Conservation (phyloP, 345 rosid species). For the Eucalyptus shirleyi region DNA sequence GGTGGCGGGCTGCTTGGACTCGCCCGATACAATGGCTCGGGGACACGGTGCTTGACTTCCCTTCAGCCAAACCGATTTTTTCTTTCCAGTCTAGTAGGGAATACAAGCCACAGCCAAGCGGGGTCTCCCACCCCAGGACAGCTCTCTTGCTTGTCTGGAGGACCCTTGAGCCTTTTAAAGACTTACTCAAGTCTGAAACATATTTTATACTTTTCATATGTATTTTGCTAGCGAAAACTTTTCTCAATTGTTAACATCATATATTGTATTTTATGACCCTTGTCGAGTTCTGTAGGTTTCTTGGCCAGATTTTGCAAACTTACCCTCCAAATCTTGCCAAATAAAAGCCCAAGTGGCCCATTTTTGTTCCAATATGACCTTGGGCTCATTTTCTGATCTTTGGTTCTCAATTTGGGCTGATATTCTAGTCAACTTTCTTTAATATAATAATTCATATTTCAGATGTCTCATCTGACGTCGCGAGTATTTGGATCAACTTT, state of each 20-base stretch:
- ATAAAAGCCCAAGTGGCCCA: not conserved
- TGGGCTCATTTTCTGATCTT: not conserved
- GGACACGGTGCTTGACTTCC: accelerated
- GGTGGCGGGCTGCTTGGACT: no score
- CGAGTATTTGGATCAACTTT: not conserved
- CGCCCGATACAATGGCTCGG: no score
- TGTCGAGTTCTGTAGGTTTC: not conserved
- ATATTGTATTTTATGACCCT: not conserved
- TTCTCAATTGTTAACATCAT: not conserved
- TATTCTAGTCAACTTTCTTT: accelerated
- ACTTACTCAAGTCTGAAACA: accelerated
- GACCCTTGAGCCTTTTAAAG: no score
- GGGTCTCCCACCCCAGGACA: accelerated
- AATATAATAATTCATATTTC: not conserved
- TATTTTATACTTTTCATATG: not conserved
- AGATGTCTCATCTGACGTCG: accelerated
- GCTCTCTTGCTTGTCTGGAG: accelerated
- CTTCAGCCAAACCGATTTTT: accelerated
- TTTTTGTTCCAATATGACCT: not conserved
- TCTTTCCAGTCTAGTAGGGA: accelerated
- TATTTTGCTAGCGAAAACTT: not conserved
- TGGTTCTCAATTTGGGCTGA: not conserved
- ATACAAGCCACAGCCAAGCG: accelerated
- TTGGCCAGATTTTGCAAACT: not conserved
- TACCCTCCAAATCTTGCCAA: not conserved